Percentiles rank a stretch among this genome's conserved stretches.
These are phyloP conservation scores for Calocybe cyanea DNA, from an alignment of 768 basidiomycete species.

Conservation along the genomic window DNA sequence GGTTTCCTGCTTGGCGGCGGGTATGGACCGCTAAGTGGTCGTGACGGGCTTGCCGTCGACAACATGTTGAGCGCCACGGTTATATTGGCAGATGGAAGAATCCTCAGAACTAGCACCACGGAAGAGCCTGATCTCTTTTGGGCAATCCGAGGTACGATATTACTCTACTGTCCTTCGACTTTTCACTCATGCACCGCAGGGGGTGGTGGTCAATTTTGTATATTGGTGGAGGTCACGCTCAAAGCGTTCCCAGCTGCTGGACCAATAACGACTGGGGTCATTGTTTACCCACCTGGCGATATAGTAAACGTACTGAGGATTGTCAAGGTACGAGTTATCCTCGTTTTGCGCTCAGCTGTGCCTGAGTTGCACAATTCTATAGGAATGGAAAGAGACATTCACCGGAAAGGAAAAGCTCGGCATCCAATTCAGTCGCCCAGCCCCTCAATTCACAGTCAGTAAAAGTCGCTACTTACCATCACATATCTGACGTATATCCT, in stretches of 20 bases:
- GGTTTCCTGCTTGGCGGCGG: slow-evolving; percentile 12
- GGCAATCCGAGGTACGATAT: slow-evolving; percentile 20
- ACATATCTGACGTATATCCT: neutral
- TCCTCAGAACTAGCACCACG: slow-evolving; percentile 12
- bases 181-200: neutral
- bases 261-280: slow-evolving; percentile 6
- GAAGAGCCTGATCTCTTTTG: slow-evolving; percentile 22
- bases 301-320: slow-evolving; percentile 9
- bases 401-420: slow-evolving; percentile 5
- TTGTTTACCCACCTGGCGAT: slow-evolving; percentile 15
- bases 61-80: slow-evolving; percentile 19
- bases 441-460: slow-evolving; percentile 11
- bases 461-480: neutral
- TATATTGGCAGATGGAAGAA: slow-evolving; percentile 17
- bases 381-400: slow-evolving; percentile 9
- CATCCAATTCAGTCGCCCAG: slow-evolving; percentile 4
- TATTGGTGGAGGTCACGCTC: slow-evolving; percentile 18
- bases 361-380: neutral
- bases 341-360: neutral
- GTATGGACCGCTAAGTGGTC: slow-evolving; percentile 7
- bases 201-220: slow-evolving; percentile 20
- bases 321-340: slow-evolving; percentile 4
- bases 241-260: slow-evolving; percentile 10
- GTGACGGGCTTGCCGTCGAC: slow-evolving; percentile 12
- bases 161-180: neutral